Percentiles rank a stretch among this genome's conserved stretches.
These are phyloP conservation scores for Paecilomyces sp. DNA, from an alignment of 2,329 filamentous ascomycete genomes.

Conservation along the genomic window DNA sequence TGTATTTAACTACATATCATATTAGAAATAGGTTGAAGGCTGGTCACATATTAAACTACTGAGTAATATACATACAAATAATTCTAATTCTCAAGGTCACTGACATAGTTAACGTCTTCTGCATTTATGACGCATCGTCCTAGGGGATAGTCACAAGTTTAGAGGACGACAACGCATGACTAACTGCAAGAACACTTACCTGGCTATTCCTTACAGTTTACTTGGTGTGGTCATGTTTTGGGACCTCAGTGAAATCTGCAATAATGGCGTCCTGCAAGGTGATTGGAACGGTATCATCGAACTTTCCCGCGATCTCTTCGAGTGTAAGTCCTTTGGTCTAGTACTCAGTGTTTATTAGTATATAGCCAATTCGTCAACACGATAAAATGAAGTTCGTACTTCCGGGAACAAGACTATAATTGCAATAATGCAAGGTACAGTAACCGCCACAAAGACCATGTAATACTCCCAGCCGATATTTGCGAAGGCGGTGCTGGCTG, in stretches of 20 bases:
- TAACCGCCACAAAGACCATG: conserved; percentile 17
- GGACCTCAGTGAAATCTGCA: neutral
- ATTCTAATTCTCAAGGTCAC: no score
- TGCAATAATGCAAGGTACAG: conserved; percentile 12
- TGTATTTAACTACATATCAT: neutral
- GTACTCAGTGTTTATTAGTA: neutral
- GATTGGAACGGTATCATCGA: conserved; percentile 20
- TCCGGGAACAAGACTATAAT: conserved; percentile 20
- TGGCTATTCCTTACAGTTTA: no score
- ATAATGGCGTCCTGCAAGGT: conserved; percentile 13
- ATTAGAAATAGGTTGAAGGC: neutral
- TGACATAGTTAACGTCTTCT: no score
- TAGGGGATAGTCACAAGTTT: no score
- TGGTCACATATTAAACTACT: no score
- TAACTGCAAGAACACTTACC: no score
- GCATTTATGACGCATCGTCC: no score
- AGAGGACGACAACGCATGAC: no score
- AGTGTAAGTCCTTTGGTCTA: conserved; percentile 21
- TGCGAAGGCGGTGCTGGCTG: conserved; percentile 11
- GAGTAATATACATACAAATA: no score
- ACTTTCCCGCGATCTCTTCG: conserved; percentile 23
- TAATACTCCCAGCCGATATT: conserved; percentile 26
- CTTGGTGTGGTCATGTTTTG: neutral
- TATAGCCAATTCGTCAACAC: neutral
- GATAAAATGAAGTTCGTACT: conserved; percentile 1